phyloP scores from a whole-genome alignment of 257 asterid species.

The Forsythia viridissima region DNA sequence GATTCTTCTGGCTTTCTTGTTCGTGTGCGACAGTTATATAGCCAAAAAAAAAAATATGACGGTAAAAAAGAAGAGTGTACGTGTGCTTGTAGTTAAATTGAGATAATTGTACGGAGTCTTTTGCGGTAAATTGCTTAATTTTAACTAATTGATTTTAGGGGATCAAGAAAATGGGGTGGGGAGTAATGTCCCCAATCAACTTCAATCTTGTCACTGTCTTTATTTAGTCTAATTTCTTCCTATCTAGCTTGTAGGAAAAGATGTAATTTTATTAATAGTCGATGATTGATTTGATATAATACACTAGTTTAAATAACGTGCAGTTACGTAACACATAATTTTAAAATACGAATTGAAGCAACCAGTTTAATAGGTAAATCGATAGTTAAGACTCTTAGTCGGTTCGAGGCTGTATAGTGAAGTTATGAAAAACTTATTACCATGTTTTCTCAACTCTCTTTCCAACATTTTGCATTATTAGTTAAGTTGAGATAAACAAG shows the following conservation, averaged over 20 bases:
- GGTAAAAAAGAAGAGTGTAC: neutral
- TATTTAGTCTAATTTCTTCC: neutral
- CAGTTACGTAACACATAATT: too few relatives aligned
- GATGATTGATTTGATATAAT: too few relatives aligned
- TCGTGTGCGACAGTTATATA: neutral
- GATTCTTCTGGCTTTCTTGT: neutral
- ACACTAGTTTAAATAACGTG: too few relatives aligned
- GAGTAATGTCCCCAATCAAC: neutral
- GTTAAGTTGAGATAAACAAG: neutral
- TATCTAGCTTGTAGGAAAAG: neutral
- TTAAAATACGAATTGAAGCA: too few relatives aligned
- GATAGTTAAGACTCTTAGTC: neutral
- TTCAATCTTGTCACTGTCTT: neutral
- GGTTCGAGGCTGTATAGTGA: neutral
- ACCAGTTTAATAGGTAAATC: neutral
- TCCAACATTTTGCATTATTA: conserved; percentile 22
- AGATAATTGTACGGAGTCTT: too few relatives aligned
- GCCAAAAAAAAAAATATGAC: too few relatives aligned
- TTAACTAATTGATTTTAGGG: too few relatives aligned
- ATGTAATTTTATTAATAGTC: too few relatives aligned
- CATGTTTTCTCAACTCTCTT: neutral
- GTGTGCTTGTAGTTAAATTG: too few relatives aligned
- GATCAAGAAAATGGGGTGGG: too few relatives aligned
- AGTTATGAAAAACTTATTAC: neutral
- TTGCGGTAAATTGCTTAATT: too few relatives aligned